These are phyloP conservation scores for Pichia sp. DNA, from an alignment of 1,139 yeast genomes.

Conservation along the genomic window DNA sequence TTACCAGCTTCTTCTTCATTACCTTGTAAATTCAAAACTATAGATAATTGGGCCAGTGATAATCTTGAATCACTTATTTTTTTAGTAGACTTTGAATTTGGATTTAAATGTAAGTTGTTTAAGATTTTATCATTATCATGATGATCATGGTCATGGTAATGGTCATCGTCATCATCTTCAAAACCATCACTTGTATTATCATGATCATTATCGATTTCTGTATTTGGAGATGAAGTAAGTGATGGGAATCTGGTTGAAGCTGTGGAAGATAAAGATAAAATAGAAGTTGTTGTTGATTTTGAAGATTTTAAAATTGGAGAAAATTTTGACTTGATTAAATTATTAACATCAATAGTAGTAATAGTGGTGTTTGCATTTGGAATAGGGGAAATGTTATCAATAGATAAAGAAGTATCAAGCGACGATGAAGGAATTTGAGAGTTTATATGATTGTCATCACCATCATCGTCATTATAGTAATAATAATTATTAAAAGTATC, in stretches of 20 bases:
- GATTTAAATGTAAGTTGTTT: neutral
- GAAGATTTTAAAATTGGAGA: slow-evolving; percentile 23
- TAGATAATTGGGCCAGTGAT: slow-evolving; percentile 50
- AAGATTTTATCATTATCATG: neutral
- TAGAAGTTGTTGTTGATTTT: neutral
- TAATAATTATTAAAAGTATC: neutral
- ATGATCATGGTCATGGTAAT: neutral
- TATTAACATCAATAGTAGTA: neutral
- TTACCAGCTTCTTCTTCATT: slow-evolving; percentile 48
- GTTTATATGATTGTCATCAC: neutral
- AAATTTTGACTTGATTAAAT: neutral
- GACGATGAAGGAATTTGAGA: neutral
- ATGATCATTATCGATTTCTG: neutral
- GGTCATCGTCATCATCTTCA: neutral
- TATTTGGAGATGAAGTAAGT: neutral
- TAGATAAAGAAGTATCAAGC: neutral
- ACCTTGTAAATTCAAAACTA: slow-evolving; percentile 45
- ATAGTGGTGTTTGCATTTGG: neutral
- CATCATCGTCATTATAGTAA: neutral
- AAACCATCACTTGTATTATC: neutral
- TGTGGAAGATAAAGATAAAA: neutral
- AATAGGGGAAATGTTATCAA: neutral
- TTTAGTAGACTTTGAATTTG: slow-evolving; percentile 11
- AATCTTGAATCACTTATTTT: slow-evolving; percentile 44
- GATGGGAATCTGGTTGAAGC: neutral